These are phyloP conservation scores for Paraconiothyrium brasiliense DNA, from an alignment of 2,329 filamentous ascomycete genomes.

Conservation along the genomic window DNA sequence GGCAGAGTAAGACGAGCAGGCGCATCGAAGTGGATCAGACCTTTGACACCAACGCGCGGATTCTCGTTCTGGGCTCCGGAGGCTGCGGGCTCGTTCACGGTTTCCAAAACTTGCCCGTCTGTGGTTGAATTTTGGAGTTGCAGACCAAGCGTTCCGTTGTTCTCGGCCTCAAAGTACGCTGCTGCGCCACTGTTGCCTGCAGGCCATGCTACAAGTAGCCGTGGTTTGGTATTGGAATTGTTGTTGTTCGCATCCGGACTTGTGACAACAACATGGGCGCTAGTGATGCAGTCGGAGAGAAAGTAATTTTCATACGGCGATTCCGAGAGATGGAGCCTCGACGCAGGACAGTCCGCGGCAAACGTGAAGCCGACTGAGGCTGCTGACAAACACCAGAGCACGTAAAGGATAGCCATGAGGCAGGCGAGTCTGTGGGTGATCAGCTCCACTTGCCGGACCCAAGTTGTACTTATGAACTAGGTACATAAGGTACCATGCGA, in stretches of 20 bases:
- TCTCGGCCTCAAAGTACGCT: constrained; percentile 65
- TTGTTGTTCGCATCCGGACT: constrained; percentile 65
- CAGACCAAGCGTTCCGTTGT: constrained; percentile 64
- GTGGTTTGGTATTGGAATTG: constrained; percentile 64
- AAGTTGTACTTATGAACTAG: neutral
- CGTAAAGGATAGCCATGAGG: constrained; percentile 31
- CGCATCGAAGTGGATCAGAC: constrained; percentile 65
- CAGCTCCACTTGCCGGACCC: neutral
- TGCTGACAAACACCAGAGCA: constrained; percentile 14
- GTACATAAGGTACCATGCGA: neutral
- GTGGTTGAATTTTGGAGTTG: constrained; percentile 61
- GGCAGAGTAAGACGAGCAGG: constrained; percentile 65
- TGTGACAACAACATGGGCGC: constrained; percentile 69
- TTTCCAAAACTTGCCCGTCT: constrained; percentile 56
- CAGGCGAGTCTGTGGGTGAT: constrained; percentile 6
- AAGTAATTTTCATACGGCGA: constrained; percentile 72
- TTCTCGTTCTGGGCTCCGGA: constrained; percentile 32
- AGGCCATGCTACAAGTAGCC: constrained; percentile 70
- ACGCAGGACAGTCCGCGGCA: constrained; percentile 24
- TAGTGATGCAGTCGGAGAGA: constrained; percentile 70
- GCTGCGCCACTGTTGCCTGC: constrained; percentile 70
- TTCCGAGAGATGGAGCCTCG: constrained; percentile 60
- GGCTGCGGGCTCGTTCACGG: constrained; percentile 52
- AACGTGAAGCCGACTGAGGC: constrained; percentile 1
- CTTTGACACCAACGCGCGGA: constrained; percentile 63